These are phyloP conservation scores for Kalanchoe fedtschenkoi DNA, from an alignment of 164 flowering plant species.

Conservation along the genomic window DNA sequence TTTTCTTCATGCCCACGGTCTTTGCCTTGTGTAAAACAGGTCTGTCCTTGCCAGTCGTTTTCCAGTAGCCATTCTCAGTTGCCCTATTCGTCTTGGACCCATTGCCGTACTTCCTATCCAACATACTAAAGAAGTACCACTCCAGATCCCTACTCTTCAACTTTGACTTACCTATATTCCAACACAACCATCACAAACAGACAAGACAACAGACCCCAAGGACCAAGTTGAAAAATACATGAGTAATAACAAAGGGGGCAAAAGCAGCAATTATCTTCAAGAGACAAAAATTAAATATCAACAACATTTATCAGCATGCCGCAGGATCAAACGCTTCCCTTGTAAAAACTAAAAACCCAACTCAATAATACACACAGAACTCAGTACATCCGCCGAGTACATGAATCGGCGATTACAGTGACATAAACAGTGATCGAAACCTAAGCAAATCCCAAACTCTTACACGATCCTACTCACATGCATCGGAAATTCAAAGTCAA, in stretches of 20 bases:
- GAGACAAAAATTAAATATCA: not conserved
- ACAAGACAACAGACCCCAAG: not conserved
- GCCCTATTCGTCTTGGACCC: slow-evolving; percentile 35
- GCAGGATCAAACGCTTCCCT: no score
- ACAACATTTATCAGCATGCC: no score
- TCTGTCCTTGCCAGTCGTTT: slow-evolving; percentile 38
- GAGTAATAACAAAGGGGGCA: no score
- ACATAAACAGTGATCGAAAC: no score
- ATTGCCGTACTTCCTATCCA: slow-evolving; percentile 36
- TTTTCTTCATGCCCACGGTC: slow-evolving; percentile 38
- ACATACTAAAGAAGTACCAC: slow-evolving; percentile 38
- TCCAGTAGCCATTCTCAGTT: slow-evolving; percentile 38
- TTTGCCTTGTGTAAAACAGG: slow-evolving; percentile 16
- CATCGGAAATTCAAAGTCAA: not conserved
- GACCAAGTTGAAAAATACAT: not conserved
- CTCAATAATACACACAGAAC: not conserved
- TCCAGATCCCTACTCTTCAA: slow-evolving; percentile 33
- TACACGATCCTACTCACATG: no score
- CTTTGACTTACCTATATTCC: slow-evolving; percentile 20
- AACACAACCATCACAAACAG: not conserved
- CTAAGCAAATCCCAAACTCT: no score
- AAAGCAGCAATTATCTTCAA: no score
- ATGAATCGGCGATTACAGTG: no score
- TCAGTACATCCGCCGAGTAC: no score
- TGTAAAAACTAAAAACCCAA: not conserved